Conservation (phyloP, 1,284 basidiomycete genomes). For the Cerioporus squamosus region DNA sequence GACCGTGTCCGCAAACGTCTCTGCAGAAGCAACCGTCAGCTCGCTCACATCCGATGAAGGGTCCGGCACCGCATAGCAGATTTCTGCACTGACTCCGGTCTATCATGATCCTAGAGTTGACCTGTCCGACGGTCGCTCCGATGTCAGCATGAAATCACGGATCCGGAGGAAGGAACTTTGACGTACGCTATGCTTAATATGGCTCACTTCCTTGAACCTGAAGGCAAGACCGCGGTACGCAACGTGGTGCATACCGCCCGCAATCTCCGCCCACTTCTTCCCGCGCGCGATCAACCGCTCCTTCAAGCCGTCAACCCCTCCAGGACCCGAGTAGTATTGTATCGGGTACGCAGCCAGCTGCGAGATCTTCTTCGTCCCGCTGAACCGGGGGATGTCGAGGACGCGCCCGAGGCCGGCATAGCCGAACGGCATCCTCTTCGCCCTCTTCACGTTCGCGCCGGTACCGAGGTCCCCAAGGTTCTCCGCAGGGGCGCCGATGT, state of each 20-base stretch:
- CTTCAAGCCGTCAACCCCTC: constrained; percentile 42
- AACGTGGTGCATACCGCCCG: constrained; percentile 56
- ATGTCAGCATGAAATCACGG: constrained; percentile 1
- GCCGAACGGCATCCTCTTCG: constrained; percentile 40
- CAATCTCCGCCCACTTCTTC: constrained; percentile 54
- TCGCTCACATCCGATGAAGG: not conserved
- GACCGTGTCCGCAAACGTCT: constrained; percentile 34
- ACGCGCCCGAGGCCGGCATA: constrained; percentile 47
- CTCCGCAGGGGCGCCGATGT: constrained; percentile 31
- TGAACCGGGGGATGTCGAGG: constrained; percentile 47
- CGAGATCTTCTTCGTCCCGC: constrained; percentile 50
- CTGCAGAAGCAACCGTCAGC: constrained; percentile 15
- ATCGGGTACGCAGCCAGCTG: constrained; percentile 56
- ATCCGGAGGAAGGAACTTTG: not conserved
- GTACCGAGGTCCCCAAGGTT: constrained; percentile 37
- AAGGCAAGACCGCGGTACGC: constrained; percentile 49
- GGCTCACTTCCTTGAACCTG: constrained; percentile 31
- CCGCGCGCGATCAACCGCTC: constrained; percentile 49
- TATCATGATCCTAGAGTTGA: constrained; percentile 55
- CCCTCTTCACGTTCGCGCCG: constrained; percentile 37
- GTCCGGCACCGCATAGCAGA: constrained; percentile 1
- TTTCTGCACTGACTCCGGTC: constrained; percentile 46
- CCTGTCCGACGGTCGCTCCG: constrained; percentile 17
- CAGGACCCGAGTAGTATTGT: constrained; percentile 48
- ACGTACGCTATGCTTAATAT: constrained; percentile 51